Percentiles rank a stretch among this genome's conserved stretches.
phyloP scores from a whole-genome alignment of 225 moss, liverwort and hornwort genomes.

The Sphagnum contortum region DNA sequence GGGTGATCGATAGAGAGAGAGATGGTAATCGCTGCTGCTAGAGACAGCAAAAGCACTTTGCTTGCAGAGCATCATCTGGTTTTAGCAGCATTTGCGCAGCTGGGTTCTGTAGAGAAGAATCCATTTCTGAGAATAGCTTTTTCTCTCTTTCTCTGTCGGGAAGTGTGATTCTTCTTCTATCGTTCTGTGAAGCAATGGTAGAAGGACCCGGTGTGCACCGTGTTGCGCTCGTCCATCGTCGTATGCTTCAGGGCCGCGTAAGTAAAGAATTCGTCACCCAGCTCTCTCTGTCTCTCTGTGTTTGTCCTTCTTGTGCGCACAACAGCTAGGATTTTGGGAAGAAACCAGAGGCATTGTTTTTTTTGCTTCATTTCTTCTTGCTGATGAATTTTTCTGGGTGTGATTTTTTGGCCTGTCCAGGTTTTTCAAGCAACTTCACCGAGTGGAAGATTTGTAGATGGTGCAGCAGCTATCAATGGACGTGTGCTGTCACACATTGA shows the following conservation, averaged over 20 bases:
- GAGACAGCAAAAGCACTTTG: too few species aligned
- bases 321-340: too few species aligned
- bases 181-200: conserved; percentile 36
- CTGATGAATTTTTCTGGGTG: neutral
- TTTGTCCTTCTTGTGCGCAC: too few species aligned
- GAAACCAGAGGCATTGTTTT: neutral
- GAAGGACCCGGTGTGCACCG: conserved; percentile 89
- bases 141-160: too few species aligned
- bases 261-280: neutral
- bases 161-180: too few species aligned
- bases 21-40: too few species aligned
- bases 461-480: conserved; percentile 64
- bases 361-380: neutral
- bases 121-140: too few species aligned
- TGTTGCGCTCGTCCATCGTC: conserved; percentile 69
- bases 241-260: conserved; percentile 48
- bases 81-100: too few species aligned
- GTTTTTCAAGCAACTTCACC: conserved; percentile 69
- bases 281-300: neutral
- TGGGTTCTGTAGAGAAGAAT: too few species aligned
- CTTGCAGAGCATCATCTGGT: too few species aligned
- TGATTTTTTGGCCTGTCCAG: conserved; percentile 15
- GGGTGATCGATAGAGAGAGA: too few species aligned
- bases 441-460: conserved; percentile 59
- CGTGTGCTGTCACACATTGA: conserved; percentile 63